Evolutionary conservation across 2,329 filamentous ascomycete genomes (phyloP), one percentile per base, ranked within the genome.

Genomic region (Cryphonectria parasitica): DNA sequence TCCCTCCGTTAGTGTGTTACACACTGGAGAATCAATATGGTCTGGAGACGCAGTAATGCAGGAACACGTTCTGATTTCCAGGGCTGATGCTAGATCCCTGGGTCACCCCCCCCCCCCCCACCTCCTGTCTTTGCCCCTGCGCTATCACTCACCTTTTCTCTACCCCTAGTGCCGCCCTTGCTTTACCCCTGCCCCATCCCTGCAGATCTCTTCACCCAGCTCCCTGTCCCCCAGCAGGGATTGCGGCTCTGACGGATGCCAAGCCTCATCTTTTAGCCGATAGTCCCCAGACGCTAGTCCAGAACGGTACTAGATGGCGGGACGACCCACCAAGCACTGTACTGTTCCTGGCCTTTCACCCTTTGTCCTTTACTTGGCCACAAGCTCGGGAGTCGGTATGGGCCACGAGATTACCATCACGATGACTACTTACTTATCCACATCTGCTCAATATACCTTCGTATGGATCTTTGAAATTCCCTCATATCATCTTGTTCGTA

Each of bases 61-160:
- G 65, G 65, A 67, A 67, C 65, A n/a, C 52, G 41, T 67, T 60
- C 65, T 31, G 7, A 17, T 45, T 60, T 39, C 54, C 65, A 58
- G 65, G 54, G 28, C 54, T 58, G 13, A 31, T 58, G 54, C 54
- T 25, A 58, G 54, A 19, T 31, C 54, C 52, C 25, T 34, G 22
- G 36, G 34, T 15, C 36, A 1, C 11, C 17, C 8, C 34, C 10
- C 39, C 17, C n/a, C 11, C 8, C 58, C 7, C 19, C 17, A 17
- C 13, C 22, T 49, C 45, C 45, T 49, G 19, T n/a, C 22, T 10
- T 8, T 49, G 3, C 45, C 45, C 45, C 45, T 49, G 22, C 45
- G 45, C 45, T 49, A 49, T 49, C 45, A 19, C 22, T 49, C 45
- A 19, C 45, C 45, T n/a, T 49, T 22, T 22, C 13, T 19, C 52